Evolutionary conservation across 2,329 filamentous ascomycete species (phyloP).

Genomic region (Bimuria novae-zelandiae): DNA sequence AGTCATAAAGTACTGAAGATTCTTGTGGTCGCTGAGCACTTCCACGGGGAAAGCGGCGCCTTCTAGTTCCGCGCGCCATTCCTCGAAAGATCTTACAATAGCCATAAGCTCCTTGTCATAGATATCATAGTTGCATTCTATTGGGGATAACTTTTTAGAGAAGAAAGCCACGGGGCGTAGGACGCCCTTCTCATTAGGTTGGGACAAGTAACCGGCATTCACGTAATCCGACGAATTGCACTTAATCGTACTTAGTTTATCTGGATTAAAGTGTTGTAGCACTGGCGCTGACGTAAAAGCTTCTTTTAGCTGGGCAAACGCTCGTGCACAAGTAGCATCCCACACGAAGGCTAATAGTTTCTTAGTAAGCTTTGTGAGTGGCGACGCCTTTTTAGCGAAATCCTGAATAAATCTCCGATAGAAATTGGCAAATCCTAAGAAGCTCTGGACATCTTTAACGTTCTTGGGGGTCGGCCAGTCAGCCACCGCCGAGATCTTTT

Average conservation of each 20-base stretch:
- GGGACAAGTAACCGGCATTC: neutral
- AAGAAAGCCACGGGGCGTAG: conserved; percentile 4
- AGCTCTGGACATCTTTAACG: neutral
- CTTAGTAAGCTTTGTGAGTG: neutral
- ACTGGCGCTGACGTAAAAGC: neutral
- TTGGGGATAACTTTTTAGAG: neutral
- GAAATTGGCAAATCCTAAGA: neutral
- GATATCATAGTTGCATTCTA: conserved; percentile 2
- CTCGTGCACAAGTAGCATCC: neutral
- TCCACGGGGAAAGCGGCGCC: neutral
- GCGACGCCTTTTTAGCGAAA: neutral
- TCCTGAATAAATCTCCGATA: neutral
- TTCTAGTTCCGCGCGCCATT: neutral
- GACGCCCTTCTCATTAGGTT: neutral
- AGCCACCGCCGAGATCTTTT: neutral
- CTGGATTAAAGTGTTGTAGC: neutral
- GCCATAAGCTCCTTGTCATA: conserved; percentile 5
- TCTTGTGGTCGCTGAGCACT: neutral
- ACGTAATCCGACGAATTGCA: neutral
- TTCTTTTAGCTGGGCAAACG: neutral
- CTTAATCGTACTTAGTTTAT: neutral
- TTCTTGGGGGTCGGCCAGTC: neutral
- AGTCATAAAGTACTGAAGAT: neutral
- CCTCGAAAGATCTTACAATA: neutral
- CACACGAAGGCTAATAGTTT: neutral